Conservation (phyloP, 306 rosid species). For the Quercus agrifolia region DNA sequence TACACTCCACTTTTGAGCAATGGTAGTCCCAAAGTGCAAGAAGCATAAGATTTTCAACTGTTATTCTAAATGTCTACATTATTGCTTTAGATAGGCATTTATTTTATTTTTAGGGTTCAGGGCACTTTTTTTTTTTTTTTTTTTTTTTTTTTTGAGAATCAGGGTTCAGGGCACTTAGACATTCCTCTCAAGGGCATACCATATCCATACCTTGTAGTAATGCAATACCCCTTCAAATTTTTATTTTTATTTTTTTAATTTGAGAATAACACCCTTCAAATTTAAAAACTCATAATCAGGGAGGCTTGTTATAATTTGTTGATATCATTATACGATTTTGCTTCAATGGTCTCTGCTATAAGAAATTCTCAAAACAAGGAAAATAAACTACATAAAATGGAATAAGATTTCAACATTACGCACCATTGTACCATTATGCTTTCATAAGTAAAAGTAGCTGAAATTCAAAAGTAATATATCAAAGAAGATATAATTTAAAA, state of each 20-base stretch:
- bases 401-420: not conserved
- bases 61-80: not conserved
- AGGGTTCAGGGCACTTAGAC: not conserved
- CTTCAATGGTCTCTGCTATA: not conserved
- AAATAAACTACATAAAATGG: not conserved
- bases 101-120: no score
- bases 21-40: not conserved
- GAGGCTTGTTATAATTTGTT: not conserved
- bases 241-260: no score
- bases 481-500: not conserved
- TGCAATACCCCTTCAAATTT: not conserved
- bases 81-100: no score
- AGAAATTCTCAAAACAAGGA: not conserved
- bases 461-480: not conserved
- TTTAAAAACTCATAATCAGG: not conserved
- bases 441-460: not conserved
- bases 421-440: not conserved
- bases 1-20: not conserved
- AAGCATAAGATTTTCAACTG: not conserved
- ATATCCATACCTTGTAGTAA: not conserved
- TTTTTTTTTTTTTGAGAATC: no score
- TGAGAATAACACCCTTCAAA: not conserved
- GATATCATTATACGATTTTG: not conserved
- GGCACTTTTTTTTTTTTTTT: no score
- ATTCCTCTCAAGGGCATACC: not conserved